Evolutionary conservation across 2,329 filamentous ascomycete genomes (phyloP), one percentile per base, ranked within the genome.

Genomic region (Ceratocystis ficicola): DNA sequence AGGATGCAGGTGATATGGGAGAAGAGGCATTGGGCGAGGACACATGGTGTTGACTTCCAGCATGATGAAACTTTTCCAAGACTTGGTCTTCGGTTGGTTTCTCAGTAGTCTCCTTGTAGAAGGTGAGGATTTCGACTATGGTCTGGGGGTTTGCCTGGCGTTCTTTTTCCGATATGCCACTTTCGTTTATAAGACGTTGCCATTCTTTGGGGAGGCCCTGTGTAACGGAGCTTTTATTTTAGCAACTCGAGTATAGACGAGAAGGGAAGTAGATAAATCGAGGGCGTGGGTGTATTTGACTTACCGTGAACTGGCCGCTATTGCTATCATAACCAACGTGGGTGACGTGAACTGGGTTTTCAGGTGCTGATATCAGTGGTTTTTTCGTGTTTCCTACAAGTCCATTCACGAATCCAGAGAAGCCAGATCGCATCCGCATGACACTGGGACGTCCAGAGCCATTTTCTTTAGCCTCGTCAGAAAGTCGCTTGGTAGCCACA

Each of bases 271-370:
- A 30, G 2, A 62, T 44, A 50, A 66, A 30, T 63, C 63, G 62
- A 57, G 32, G 63, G 62, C 66, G 70, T 68, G 44, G 48, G 68
- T 66, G 25, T 50, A 15, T 41, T 41, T 32, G 57, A 63, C 86
- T 73, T 81, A 95, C 91, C 67, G 93, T 97, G 75, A 96, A 99
- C 77, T 96, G 90, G 70, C 94, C 94, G 2, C 94, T 97, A 72
- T 89, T 83, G 77, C 94, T 95, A 76, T 99, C 93, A 75, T 96
- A 96, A 71, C 93, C 93, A 70, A 99, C 94, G 76, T 99, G 94
- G 66, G 93, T 97, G 72, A 99, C 90, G 77, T 97, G 94, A 68
- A 97, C 91, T 62, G 94, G 94, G 72, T 99, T 97, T 76, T 96
- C 92, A 65, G 94, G 94, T 46, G 91, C 90, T n/a, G 94, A 97